Evolutionary conservation across 2,329 filamentous ascomycete species (phyloP).

Genomic region (Fusarium verrucosum): DNA sequence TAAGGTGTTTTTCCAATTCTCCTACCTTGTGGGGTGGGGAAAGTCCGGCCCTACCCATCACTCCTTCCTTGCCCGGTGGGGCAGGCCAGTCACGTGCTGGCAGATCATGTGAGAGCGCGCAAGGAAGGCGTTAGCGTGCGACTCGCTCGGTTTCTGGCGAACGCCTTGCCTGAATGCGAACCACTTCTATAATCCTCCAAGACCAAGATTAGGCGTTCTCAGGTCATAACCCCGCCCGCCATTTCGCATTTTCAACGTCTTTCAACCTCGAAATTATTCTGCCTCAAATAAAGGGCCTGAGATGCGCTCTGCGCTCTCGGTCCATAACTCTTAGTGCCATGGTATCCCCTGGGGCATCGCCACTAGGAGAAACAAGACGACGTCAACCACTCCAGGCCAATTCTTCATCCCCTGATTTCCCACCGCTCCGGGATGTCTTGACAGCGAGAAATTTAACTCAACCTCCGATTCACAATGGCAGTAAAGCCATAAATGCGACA

Average conservation of each 20-base stretch:
- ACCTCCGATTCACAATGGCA: slow-evolving; percentile 50
- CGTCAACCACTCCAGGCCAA: slow-evolving; percentile 45
- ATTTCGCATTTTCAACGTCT: slow-evolving; percentile 7
- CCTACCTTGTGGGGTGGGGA: slow-evolving; percentile 43
- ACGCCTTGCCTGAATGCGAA: background rate
- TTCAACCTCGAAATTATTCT: slow-evolving; percentile 40
- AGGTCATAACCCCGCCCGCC: slow-evolving; percentile 29
- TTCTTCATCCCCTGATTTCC: slow-evolving; percentile 66
- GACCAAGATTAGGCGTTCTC: slow-evolving; percentile 21
- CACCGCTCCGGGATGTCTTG: slow-evolving; percentile 60
- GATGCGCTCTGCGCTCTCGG: slow-evolving; percentile 61
- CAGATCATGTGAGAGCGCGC: slow-evolving; percentile 49
- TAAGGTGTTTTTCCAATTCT: slow-evolving; percentile 25
- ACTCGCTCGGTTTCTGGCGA: slow-evolving; percentile 10
- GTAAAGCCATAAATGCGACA: slow-evolving; percentile 48
- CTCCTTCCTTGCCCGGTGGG: slow-evolving; percentile 39
- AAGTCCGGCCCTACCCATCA: slow-evolving; percentile 9
- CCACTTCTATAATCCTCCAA: slow-evolving; percentile 20
- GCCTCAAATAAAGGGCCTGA: slow-evolving; percentile 45
- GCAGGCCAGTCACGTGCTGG: slow-evolving; percentile 38
- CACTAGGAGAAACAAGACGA: slow-evolving; percentile 47
- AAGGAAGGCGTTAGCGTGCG: slow-evolving; percentile 13
- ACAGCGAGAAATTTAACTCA: slow-evolving; percentile 49
- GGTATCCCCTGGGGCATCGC: slow-evolving; percentile 48
- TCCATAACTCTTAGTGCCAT: slow-evolving; percentile 42